A percentile compares a stretch with the other conserved stretches of the same genome.
Conservation (phyloP, 228 moss, liverwort and hornwort species). For the Sphagnum fallax region DNA sequence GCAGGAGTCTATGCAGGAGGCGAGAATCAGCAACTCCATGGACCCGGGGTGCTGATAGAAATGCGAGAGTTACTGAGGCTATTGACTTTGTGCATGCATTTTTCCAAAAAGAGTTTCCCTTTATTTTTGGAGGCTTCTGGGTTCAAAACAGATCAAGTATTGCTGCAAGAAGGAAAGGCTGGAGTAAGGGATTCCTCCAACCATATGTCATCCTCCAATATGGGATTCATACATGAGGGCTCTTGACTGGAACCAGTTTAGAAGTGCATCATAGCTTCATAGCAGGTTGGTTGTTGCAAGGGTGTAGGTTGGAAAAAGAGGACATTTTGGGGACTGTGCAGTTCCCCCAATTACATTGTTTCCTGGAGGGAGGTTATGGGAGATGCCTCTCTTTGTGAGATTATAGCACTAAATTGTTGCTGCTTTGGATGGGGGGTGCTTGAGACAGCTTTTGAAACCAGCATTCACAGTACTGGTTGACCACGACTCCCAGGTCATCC, state of each 20-base stretch:
- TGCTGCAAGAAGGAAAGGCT: constrained; percentile 54
- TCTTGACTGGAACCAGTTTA: no score
- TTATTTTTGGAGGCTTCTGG: constrained; percentile 37
- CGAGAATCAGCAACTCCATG: constrained; percentile 24
- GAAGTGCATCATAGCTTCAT: no score
- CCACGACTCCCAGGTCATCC: constrained; percentile 31
- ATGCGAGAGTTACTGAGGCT: constrained; percentile 35
- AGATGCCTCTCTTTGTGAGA: no score
- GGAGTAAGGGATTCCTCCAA: constrained; percentile 19
- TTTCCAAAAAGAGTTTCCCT: constrained; percentile 53
- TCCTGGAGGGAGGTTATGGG: no score
- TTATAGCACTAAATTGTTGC: no score
- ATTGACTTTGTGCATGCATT: constrained; percentile 42
- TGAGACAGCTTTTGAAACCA: constrained; percentile 42
- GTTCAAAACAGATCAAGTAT: constrained; percentile 26
- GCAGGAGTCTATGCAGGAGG: constrained; percentile 43
- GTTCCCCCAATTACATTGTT: no score
- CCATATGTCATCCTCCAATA: no score
- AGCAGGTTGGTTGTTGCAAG: no score
- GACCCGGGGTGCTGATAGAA: constrained; percentile 29
- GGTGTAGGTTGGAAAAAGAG: no score
- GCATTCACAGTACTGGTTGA: constrained; percentile 57
- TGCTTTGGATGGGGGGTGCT: not conserved
- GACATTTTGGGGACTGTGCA: no score
- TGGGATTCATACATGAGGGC: no score